A percentile compares a stretch with the other conserved stretches of the same genome.
phyloP scores from a whole-genome alignment of 805 yeast genomes.

The Teunomyces stri region DNA sequence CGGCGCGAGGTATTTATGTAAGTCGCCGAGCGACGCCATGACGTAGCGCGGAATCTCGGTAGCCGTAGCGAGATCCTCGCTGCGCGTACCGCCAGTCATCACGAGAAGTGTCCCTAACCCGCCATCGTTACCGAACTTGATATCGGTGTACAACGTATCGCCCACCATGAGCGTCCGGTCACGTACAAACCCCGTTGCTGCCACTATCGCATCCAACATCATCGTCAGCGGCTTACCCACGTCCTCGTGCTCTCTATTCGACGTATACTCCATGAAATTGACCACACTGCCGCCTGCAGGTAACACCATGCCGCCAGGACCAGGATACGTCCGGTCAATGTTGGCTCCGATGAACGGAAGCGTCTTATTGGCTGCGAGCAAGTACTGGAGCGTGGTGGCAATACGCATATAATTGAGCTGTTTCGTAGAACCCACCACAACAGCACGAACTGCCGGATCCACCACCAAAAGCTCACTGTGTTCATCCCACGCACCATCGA shows the following conservation, averaged over 20 bases:
- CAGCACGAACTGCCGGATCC: slow-evolving; percentile 39
- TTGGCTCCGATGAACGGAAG: slow-evolving; percentile 41
- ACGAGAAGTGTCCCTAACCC: slow-evolving; percentile 35
- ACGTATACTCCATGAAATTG: slow-evolving; percentile 34
- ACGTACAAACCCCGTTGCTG: slow-evolving; percentile 24
- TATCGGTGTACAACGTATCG: slow-evolving; percentile 42
- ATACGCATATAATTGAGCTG: slow-evolving; percentile 36
- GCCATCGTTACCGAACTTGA: slow-evolving; percentile 43
- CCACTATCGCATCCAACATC: slow-evolving; percentile 29
- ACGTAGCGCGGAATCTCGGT: slow-evolving; percentile 24
- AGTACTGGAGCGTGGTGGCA: slow-evolving; percentile 37
- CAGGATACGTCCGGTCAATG: slow-evolving; percentile 42
- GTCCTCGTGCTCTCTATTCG: slow-evolving; percentile 29
- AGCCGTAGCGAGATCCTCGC: slow-evolving; percentile 20
- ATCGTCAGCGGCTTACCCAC: slow-evolving; percentile 39
- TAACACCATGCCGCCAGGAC: slow-evolving; percentile 32
- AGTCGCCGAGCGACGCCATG: slow-evolving; percentile 32
- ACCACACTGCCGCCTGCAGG: slow-evolving; percentile 45
- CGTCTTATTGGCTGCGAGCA: slow-evolving; percentile 27
- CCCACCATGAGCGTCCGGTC: slow-evolving; percentile 38
- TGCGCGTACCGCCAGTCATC: slow-evolving; percentile 35
- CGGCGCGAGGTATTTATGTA: not conserved
- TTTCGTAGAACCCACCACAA: slow-evolving; percentile 40
- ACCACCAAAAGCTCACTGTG: slow-evolving; percentile 25
- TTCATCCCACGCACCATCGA: slow-evolving; percentile 25